Percentiles rank a stretch among this genome's conserved stretches.
Conservation (phyloP, 2,329 filamentous ascomycete genomes). For the Microdochium bolleyi region DNA sequence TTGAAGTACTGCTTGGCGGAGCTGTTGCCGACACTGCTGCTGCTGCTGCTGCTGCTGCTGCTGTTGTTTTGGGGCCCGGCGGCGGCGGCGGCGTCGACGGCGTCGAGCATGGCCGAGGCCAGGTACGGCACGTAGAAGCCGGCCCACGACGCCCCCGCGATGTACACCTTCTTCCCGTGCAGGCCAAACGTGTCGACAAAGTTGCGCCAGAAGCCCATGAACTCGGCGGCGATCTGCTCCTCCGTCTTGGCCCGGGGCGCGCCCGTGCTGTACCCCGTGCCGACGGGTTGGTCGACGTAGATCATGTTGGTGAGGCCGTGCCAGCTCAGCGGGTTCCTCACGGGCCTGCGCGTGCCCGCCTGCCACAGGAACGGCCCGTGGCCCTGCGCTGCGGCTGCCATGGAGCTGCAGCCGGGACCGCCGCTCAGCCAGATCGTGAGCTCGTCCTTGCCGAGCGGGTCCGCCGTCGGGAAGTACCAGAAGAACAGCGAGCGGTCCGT, state of each 20-base stretch:
- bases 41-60: too few relatives aligned
- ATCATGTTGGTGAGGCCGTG: conserved; percentile 69
- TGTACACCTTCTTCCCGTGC: conserved; percentile 42
- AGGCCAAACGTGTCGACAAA: conserved; percentile 47
- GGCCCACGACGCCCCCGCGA: conserved; percentile 47
- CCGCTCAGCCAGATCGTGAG: conserved; percentile 46
- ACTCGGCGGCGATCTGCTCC: conserved; percentile 61
- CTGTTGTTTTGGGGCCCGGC: too few relatives aligned
- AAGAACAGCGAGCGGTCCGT: conserved; percentile 51
- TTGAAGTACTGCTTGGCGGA: conserved; percentile 48
- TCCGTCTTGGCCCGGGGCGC: conserved; percentile 56
- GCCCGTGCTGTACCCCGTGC: conserved; percentile 63
- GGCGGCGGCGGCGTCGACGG: conserved; percentile 22
- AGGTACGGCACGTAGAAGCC: conserved; percentile 50
- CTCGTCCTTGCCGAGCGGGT: conserved; percentile 35
- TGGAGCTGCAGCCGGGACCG: conserved; percentile 48
- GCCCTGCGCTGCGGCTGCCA: conserved; percentile 66
- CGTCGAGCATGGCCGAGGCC: conserved; percentile 41
- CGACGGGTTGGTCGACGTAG: conserved; percentile 63
- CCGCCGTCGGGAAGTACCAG: conserved; percentile 47
- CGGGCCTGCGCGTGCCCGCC: conserved; percentile 58
- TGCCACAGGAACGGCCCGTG: conserved; percentile 70
- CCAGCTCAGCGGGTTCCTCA: conserved; percentile 65
- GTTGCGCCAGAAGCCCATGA: conserved; percentile 64
- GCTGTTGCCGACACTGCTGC: too few relatives aligned